These are phyloP conservation scores for Hibiscus syriacus DNA, from an alignment of 345 rosid genomes.

Conservation along the genomic window DNA sequence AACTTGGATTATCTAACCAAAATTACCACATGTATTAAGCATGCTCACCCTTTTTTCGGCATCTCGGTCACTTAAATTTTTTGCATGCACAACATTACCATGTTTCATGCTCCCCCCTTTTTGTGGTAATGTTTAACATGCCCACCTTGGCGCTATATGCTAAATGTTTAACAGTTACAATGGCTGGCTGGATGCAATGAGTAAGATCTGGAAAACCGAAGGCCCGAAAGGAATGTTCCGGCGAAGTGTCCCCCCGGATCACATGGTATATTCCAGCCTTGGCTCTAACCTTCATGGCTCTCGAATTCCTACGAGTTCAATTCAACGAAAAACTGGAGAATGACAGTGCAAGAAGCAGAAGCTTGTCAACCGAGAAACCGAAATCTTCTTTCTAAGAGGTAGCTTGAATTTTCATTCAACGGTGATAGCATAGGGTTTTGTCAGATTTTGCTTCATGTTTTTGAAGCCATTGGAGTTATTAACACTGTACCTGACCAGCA, in stretches of 20 bases:
- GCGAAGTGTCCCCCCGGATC: slow-evolving; percentile 89
- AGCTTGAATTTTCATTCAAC: slow-evolving; percentile 16
- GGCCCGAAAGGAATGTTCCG: slow-evolving; percentile 72
- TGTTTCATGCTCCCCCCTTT: not conserved
- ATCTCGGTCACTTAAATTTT: not conserved
- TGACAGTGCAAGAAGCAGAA: slow-evolving; percentile 25
- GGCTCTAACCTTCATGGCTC: slow-evolving; percentile 95
- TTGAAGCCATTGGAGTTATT: not conserved
- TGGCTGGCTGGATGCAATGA: slow-evolving; percentile 75
- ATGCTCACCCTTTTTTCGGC: not conserved
- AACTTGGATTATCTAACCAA: not conserved
- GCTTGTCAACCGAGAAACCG: slow-evolving; percentile 48
- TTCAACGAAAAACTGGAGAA: slow-evolving; percentile 43
- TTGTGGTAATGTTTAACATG: not conserved
- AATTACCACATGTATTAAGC: not conserved
- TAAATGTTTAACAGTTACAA: slow-evolving; percentile 41
- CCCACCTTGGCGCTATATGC: not conserved
- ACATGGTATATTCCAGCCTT: slow-evolving; percentile 95
- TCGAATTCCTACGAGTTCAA: slow-evolving; percentile 70
- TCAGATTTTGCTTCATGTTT: not conserved
- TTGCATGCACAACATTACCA: not conserved
- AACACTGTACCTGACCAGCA: not conserved
- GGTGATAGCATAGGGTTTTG: not conserved
- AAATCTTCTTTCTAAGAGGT: slow-evolving; percentile 36
- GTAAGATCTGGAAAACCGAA: slow-evolving; percentile 57